Base-by-base conservation (phyloP, 2,329 filamentous ascomycete genomes). In the Daldinia sp. region DNA sequence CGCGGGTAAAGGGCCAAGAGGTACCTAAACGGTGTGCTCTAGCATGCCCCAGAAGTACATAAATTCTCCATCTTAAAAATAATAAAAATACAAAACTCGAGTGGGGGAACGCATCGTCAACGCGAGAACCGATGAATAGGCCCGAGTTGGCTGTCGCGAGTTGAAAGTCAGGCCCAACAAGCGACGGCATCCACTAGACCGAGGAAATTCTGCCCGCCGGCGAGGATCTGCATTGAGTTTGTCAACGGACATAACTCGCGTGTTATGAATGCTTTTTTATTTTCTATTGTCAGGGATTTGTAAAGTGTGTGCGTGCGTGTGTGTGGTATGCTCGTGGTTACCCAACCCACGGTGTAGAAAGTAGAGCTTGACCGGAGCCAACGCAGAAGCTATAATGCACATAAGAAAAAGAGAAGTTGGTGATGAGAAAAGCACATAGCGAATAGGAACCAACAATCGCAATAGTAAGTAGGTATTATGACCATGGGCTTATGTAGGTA, bases 91-190 rank as follows among this genome's bases (percentile, higher is more conserved):
- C 39, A 46, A 26, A 3, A 51, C 51, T 62, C 55, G 48, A 56
- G 66, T 65, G 69, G 69, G 63, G 69, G 67, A 71, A 23, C 57
- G 55, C 57, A 66, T 69, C 63, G 56, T 71, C 69, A 62, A 66
- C 63, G 66, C 63, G 41, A 68, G 66, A 69, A 64, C 63, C 57
- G 63, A 67, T 62, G 51, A 71, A 71, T 71, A 71, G 69, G 69
- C 63, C 69, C 69, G 69, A 71, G 69, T 69, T 56, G 35, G 37
- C 59, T 46, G 62, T 59, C 37, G 55, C 60, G 60, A 61, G 60
- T 60, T 57, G 46, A 54, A 58, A 61, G 63, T 46, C 54, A 67
- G 68, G 63, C 66, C 46, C 63, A 62, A 64, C 69, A 66, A 63
- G 50, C 54, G 44, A 67, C 63, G 69, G 63, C 63, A 69, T 68